phyloP scores from a whole-genome alignment of 768 basidiomycete species.

The Boletus tomentosulus region DNA sequence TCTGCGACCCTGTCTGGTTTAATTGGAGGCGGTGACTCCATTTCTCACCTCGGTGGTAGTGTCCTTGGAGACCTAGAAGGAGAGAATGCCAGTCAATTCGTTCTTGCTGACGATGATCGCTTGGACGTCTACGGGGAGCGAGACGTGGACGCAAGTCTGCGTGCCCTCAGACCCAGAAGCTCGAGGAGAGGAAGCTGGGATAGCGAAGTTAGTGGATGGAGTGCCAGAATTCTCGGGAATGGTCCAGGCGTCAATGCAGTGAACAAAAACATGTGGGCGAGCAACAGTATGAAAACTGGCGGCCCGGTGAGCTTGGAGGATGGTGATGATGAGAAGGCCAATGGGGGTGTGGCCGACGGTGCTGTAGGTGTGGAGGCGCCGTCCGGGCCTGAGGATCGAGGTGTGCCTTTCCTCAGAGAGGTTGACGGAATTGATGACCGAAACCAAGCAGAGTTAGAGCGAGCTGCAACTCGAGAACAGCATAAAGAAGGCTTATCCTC shows the following conservation, averaged over 20 bases:
- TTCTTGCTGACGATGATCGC: constrained; percentile 63
- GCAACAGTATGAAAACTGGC: constrained; percentile 58
- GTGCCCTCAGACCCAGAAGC: constrained; percentile 84
- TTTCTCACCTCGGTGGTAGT: constrained; percentile 71
- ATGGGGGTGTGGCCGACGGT: constrained; percentile 15
- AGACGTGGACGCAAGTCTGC: constrained; percentile 83
- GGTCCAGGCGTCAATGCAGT: constrained; percentile 43
- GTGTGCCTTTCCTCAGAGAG: background rate
- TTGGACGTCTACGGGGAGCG: constrained; percentile 46
- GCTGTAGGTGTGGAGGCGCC: constrained; percentile 10
- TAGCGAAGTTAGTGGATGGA: constrained; percentile 86
- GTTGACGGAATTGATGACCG: constrained; percentile 3
- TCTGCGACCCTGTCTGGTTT: constrained; percentile 50
- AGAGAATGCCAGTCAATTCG: constrained; percentile 66
- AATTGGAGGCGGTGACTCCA: constrained; percentile 50
- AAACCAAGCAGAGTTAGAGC: constrained; percentile 4
- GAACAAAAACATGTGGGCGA: constrained; percentile 59
- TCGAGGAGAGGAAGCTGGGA: constrained; percentile 90
- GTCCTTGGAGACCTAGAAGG: constrained; percentile 45
- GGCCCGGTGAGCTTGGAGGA: constrained; percentile 47
- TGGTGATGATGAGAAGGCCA: constrained; percentile 31
- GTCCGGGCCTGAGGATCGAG: constrained; percentile 6
- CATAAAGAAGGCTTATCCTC: constrained; percentile 19
- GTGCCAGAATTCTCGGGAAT: constrained; percentile 56
- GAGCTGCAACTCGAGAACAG: constrained; percentile 2